Evolutionary conservation across 805 yeast species (phyloP), one percentile per base, ranked within the genome.

Genomic region (Wickerhamiella alocasiicola): DNA sequence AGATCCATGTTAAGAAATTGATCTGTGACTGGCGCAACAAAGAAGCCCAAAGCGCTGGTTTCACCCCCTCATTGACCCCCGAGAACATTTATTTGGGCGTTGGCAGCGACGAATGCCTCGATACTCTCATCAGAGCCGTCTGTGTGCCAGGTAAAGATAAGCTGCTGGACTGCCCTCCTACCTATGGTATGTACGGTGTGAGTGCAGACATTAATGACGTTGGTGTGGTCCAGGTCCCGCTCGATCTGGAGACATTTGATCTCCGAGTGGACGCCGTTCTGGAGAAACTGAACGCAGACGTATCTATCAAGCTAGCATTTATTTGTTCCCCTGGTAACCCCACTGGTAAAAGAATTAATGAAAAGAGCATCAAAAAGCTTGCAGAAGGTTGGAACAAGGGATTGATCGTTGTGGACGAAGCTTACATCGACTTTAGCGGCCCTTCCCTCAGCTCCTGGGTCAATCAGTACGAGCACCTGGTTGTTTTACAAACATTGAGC

Each of bases 321-420:
- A 63, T 88, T 46, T 88, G 97, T 12, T 81, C 96, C 1, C 98
- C 98, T 9, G 98, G 98, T 28, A 91, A 91, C 58, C 98, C 98
- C 27, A 88, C 98, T 0, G 95, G 80, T 9, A 70, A 74, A 23
- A 62, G 72, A 35, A 57, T 88, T 33, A 64, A 70, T 15, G 64
- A 68, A 6, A 57, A 55, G 0, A 63, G 72, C 31, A 63, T 85
- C 29, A 62, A 67, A 37, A 55, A 65, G 41, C 53, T 81, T 2
- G 55, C 78, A 41, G 47, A 60, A 3, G 54, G 62, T 41, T 77
- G 83, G 78, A 75, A 77, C 49, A 94, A 93, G 4, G 61, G 87
- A 20, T 72, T 91, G 6, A 79, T 88, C 13, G 60, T 55, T 3
- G 76, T 83, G 2, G 98, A 91, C 60, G 98, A 91, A 61, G 98